Percentiles rank a stretch among this genome's conserved stretches.
Evolutionary conservation across 495 filamentous ascomycete species (phyloP).

Genomic region (Penicillium egyptiacum): DNA sequence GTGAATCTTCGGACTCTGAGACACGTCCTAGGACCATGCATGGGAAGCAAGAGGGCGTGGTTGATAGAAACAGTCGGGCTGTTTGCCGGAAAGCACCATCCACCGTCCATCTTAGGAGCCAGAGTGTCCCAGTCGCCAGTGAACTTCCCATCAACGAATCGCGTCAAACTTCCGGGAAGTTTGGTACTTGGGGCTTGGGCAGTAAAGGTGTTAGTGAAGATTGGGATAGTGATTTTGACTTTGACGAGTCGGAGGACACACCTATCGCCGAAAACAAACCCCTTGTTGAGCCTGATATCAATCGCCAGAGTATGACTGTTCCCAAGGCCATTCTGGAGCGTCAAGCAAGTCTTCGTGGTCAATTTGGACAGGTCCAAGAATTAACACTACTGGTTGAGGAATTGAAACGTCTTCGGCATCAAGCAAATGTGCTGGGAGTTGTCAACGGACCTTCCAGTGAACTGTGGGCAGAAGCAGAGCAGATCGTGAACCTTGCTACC

Average conservation of each 20-base stretch:
- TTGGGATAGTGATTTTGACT: conserved; percentile 83
- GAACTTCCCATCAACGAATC: conserved; percentile 57
- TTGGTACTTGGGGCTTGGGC: conserved; percentile 84
- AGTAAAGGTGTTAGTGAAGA: conserved; percentile 81
- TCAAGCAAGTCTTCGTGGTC: conserved; percentile 80
- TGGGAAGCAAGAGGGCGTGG: conserved; percentile 72
- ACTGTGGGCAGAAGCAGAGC: conserved; percentile 84
- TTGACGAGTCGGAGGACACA: conserved; percentile 54
- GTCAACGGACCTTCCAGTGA: conserved; percentile 59
- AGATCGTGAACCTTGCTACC: conserved; percentile 81
- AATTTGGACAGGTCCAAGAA: conserved; percentile 84
- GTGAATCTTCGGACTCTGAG: conserved; percentile 50
- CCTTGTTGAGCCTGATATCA: conserved; percentile 24
- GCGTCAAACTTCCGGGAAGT: conserved; percentile 68
- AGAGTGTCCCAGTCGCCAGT: conserved; percentile 87
- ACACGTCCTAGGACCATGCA: conserved; percentile 84
- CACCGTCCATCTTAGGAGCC: conserved; percentile 81
- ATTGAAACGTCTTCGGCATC: conserved; percentile 64
- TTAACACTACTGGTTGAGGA: conserved; percentile 79
- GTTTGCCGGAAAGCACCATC: conserved; percentile 73
- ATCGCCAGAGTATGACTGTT: conserved; percentile 62
- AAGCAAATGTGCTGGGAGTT: conserved; percentile 65
- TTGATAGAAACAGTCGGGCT: conserved; percentile 70
- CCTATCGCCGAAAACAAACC: conserved; percentile 28
- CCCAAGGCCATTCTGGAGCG: conserved; percentile 79